Evolutionary conservation across 2,329 filamentous ascomycete species (phyloP), one percentile per base, ranked within the genome.

Genomic region (Penicillium sp.): DNA sequence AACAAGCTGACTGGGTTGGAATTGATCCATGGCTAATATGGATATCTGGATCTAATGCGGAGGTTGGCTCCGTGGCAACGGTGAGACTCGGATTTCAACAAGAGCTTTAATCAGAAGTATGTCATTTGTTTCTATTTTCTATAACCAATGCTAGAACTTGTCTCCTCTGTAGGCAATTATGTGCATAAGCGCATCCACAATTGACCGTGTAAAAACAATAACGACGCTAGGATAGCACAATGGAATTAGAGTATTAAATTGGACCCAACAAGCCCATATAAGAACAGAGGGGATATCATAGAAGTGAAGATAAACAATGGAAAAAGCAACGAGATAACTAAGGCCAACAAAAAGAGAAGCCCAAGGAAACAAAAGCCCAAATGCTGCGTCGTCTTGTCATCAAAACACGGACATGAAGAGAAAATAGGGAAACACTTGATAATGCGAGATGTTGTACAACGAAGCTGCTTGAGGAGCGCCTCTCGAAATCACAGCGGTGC

Each of bases 261-360:
- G 56, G 59, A 62, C 57, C 53, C 48, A 57, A 57, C 55, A 60
- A 61, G 57, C 61, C 64, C 61, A 57, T 57, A 59, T 60, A 61
- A 60, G 59, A 69, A 69, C 67, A 64, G 58, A 69, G 63, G 68
- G 68, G 69, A 72, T 72, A 72, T 72, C 69, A 71, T 67, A 61
- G 62, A 64, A 65, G 57, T 50, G 58, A 59, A 62, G 56, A 52
- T 52, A 57, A 57, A 51, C 49, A 61, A 52, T 48, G 49, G 55
- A 54, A 48, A 50, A 49, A 54, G 34, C 42, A 56, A 54, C 55
- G 49, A 53, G 49, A 53, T 50, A 49, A 48, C 55, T 56, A 48
- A 45, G 53, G 54, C 43, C 53, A 56, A 56, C 55, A 60, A 59
- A 60, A 53, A 39, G 45, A 45, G 54, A 58, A 48, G 21, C 48